Evolutionary conservation across 139 green algal species (phyloP).

Genomic region (Volvox reticuliferus): DNA sequence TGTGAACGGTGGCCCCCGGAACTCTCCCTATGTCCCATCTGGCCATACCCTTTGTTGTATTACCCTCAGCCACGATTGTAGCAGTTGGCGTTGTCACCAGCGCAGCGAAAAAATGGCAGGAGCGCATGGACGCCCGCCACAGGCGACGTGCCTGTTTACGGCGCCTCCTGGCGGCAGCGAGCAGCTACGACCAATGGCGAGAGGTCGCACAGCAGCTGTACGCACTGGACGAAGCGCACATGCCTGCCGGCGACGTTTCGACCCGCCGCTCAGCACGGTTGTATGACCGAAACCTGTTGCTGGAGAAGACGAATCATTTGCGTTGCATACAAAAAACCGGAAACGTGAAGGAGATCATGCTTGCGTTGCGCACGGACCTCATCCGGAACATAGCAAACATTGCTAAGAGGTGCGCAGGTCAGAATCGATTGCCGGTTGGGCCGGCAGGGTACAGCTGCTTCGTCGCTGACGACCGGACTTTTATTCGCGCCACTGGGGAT

Average conservation of each 20-base stretch:
- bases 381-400: constrained; percentile 97
- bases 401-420: constrained; percentile 65
- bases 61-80: constrained; percentile 51
- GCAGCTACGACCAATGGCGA: constrained; percentile 79
- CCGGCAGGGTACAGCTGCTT: no score
- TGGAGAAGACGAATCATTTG: constrained; percentile 79
- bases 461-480: no score
- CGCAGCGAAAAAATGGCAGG: constrained; percentile 30
- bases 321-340: constrained; percentile 62
- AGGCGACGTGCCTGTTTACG: constrained; percentile 52
- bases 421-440: no score
- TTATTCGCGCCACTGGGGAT: no score
- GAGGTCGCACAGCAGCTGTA: constrained; percentile 74
- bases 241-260: constrained; percentile 18
- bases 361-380: constrained; percentile 92
- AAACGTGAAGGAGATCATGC: constrained; percentile 88
- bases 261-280: constrained; percentile 59
- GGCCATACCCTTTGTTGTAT: background rate
- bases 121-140: constrained; percentile 60
- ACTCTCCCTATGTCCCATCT: no score
- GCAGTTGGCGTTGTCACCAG: constrained; percentile 30
- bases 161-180: constrained; percentile 45
- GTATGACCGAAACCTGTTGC: constrained; percentile 91
- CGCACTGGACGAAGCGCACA: constrained; percentile 56
- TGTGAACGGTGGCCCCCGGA: no score